A percentile compares a stretch with the other conserved stretches of the same genome.
Evolutionary conservation across 495 filamentous ascomycete genomes (phyloP).

Genomic region (Neurospora tetrasperma): DNA sequence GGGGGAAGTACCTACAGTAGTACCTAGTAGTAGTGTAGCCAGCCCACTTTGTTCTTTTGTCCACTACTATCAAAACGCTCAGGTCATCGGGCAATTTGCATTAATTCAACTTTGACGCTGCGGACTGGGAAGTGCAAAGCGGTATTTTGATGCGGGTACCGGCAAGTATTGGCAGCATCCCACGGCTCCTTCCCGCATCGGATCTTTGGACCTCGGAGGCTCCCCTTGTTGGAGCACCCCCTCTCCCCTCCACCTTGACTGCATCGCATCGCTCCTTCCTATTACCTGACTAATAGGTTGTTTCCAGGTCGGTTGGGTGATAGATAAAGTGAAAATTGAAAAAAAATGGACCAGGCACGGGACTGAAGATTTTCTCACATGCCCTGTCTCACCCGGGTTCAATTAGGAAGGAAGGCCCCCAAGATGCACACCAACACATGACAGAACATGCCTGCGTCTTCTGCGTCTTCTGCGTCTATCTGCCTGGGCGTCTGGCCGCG

Average conservation of each 20-base stretch:
- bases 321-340: background rate
- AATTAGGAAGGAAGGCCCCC: background rate
- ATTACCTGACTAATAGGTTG: background rate
- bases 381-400: background rate
- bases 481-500: background rate
- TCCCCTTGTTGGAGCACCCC: background rate
- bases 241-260: background rate
- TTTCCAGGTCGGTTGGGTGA: background rate
- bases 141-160: background rate
- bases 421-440: background rate
- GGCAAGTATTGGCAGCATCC: background rate
- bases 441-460: background rate
- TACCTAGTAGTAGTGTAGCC: background rate
- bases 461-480: too few species aligned
- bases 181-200: background rate
- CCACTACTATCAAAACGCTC: background rate
- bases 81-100: background rate
- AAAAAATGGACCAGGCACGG: background rate
- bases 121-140: background rate
- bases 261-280: background rate
- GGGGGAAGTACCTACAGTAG: background rate
- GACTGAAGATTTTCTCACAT: background rate
- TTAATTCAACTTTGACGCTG: background rate
- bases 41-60: background rate
- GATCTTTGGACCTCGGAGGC: background rate